These are phyloP conservation scores for Myrmaecium sp. DNA, from an alignment of 2,329 filamentous ascomycete genomes.

Conservation along the genomic window DNA sequence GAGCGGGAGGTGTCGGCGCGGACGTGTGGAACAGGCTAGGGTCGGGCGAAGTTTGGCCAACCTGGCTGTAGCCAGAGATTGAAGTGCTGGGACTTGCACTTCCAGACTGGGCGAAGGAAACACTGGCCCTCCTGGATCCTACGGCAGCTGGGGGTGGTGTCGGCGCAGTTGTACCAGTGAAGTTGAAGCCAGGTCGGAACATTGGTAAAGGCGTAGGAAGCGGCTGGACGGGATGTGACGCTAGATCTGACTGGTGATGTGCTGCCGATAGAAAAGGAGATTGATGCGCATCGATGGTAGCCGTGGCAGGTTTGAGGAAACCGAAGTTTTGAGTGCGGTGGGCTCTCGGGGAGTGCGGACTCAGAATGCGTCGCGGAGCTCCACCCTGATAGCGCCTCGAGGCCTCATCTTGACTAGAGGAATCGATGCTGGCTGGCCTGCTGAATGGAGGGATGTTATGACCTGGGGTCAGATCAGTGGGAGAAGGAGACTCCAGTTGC, in stretches of 20 bases:
- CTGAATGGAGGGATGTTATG: slow-evolving; percentile 18
- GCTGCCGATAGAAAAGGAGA: slow-evolving; percentile 30
- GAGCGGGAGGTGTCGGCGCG: slow-evolving; percentile 2
- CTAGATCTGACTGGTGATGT: slow-evolving; percentile 20
- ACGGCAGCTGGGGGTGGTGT: slow-evolving; percentile 9
- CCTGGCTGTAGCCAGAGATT: slow-evolving; percentile 11
- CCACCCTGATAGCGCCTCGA: slow-evolving; percentile 1
- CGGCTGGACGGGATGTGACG: slow-evolving; percentile 26
- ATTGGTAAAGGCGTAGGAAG: slow-evolving; percentile 29
- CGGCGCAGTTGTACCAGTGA: no score
- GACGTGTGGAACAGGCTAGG: slow-evolving; percentile 7
- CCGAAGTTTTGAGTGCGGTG: slow-evolving; percentile 35
- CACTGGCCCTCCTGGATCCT: slow-evolving; percentile 18
- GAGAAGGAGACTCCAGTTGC: slow-evolving; percentile 25
- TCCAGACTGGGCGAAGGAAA: slow-evolving; percentile 24
- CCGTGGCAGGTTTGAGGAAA: slow-evolving; percentile 24
- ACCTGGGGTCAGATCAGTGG: slow-evolving; percentile 19
- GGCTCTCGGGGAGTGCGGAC: slow-evolving; percentile 37
- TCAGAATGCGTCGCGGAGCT: slow-evolving; percentile 32
- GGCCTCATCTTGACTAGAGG: slow-evolving; percentile 3
- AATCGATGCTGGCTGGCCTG: slow-evolving; percentile 18
- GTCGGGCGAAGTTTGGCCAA: slow-evolving; percentile 8
- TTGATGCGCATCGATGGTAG: slow-evolving; percentile 31
- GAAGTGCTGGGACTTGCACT: slow-evolving; percentile 15
- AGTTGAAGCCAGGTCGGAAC: slow-evolving; percentile 17